These are phyloP conservation scores for Oxytropis ochrocephala DNA, from an alignment of 306 rosid species.

Conservation along the genomic window DNA sequence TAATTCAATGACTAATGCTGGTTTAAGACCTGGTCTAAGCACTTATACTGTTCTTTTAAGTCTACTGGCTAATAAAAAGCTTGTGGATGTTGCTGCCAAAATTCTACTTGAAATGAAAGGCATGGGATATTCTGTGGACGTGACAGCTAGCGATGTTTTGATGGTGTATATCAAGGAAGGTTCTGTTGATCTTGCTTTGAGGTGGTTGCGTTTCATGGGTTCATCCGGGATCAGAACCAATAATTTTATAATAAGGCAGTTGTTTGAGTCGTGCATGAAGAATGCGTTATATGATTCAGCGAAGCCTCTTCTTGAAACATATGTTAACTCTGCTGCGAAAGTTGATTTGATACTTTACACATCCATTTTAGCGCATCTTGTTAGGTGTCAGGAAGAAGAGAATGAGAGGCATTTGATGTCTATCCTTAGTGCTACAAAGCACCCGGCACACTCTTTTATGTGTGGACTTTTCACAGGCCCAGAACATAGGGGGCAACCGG, in stretches of 20 bases:
- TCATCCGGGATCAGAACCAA: conserved; percentile 87
- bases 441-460: conserved; percentile 78
- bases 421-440: conserved; percentile 76
- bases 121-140: conserved; percentile 90
- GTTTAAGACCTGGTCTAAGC: conserved; percentile 78
- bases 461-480: conserved; percentile 90
- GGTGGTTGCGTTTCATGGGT: conserved; percentile 94
- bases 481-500: conserved; percentile 79
- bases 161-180: conserved; percentile 98
- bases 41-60: conserved; percentile 72
- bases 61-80: conserved; percentile 82
- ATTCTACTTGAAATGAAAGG: conserved; percentile 89
- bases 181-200: conserved; percentile 78
- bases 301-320: conserved; percentile 84
- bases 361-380: conserved; percentile 86
- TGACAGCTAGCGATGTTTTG: conserved; percentile 83
- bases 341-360: conserved; percentile 92
- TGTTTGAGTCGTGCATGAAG: conserved; percentile 95
- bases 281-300: conserved; percentile 73
- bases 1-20: conserved; percentile 87
- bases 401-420: conserved; percentile 91
- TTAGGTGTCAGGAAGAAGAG: conserved; percentile 83
- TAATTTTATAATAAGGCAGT: conserved; percentile 78
- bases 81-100: conserved; percentile 39
- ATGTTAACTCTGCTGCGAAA: conserved; percentile 78